A percentile compares a stretch with the other conserved stretches of the same genome.
phyloP scores from a whole-genome alignment of 192 early-diverging fungal genomes.

The Podila horticola region DNA sequence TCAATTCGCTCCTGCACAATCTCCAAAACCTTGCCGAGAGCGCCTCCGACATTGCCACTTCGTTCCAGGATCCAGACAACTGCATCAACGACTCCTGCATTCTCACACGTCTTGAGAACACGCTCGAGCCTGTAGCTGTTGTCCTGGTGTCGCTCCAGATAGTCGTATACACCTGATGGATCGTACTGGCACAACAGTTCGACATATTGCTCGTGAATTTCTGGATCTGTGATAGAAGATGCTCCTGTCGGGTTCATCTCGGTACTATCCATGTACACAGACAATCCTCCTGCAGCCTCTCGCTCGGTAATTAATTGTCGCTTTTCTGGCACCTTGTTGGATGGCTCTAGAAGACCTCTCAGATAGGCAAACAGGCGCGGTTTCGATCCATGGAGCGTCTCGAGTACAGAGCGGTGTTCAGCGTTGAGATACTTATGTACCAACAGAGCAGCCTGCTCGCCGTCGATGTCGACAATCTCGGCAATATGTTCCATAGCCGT shows the following conservation, averaged over 20 bases:
- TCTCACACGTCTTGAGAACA: slow-evolving; percentile 59
- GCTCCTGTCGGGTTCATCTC: slow-evolving; percentile 8
- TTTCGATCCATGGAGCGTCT: slow-evolving; percentile 52
- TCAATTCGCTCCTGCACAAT: slow-evolving; percentile 61
- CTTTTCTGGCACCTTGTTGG: neutral
- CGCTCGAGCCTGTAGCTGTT: slow-evolving; percentile 54
- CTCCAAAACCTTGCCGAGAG: slow-evolving; percentile 63
- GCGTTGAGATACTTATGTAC: slow-evolving; percentile 60
- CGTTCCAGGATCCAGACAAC: slow-evolving; percentile 71
- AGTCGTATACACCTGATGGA: slow-evolving; percentile 69
- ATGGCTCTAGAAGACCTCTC: slow-evolving; percentile 63
- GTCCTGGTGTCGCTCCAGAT: slow-evolving; percentile 62
- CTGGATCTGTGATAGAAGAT: slow-evolving; percentile 33
- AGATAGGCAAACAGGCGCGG: slow-evolving; percentile 64
- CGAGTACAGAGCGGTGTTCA: slow-evolving; percentile 62
- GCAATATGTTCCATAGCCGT: slow-evolving; percentile 61
- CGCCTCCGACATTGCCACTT: slow-evolving; percentile 63
- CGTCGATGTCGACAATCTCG: slow-evolving; percentile 70
- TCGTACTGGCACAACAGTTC: slow-evolving; percentile 67
- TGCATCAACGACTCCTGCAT: slow-evolving; percentile 63
- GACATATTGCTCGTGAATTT: slow-evolving; percentile 68
- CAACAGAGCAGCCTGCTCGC: slow-evolving; percentile 62
- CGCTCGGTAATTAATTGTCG: neutral
- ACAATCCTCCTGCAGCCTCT: slow-evolving; percentile 4
- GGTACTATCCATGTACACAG: slow-evolving; percentile 6